phyloP scores from a whole-genome alignment of 208 protist genomes.

The Trypanosoma melophagium region DNA sequence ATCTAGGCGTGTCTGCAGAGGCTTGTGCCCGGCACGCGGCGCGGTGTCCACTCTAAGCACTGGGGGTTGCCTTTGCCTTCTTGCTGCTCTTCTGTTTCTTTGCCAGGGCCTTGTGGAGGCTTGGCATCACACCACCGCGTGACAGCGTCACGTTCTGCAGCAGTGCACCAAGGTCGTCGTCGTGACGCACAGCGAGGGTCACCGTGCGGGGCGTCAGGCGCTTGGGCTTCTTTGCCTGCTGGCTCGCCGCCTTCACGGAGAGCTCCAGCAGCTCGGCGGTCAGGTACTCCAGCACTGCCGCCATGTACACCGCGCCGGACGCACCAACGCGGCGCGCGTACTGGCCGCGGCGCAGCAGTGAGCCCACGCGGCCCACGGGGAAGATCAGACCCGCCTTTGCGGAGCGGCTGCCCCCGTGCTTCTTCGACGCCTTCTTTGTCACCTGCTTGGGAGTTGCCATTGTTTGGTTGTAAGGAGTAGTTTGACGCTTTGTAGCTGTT shows the following conservation, averaged over 20 bases:
- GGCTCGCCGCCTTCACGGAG: conserved; percentile 73
- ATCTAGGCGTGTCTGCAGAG: conserved; percentile 5
- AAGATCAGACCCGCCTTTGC: conserved; percentile 97
- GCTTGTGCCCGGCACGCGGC: conserved; percentile 1
- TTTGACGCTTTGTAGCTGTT: no score
- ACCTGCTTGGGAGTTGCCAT: conserved; percentile 70
- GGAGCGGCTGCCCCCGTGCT: conserved; percentile 85
- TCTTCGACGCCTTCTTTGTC: conserved; percentile 71
- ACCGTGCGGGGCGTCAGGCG: conserved; percentile 73
- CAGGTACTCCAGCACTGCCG: conserved; percentile 99
- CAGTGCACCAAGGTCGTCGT: conserved; percentile 70
- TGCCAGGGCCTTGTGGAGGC: conserved; percentile 71
- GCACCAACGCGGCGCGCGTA: conserved; percentile 97
- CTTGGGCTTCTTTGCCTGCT: conserved; percentile 66
- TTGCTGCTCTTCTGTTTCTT: conserved; percentile 82
- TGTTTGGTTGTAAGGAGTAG: not conserved
- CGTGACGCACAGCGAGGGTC: conserved; percentile 78
- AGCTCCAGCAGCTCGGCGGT: conserved; percentile 85
- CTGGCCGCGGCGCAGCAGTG: conserved; percentile 93
- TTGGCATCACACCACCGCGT: conserved; percentile 79
- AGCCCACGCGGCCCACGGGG: conserved; percentile 98
- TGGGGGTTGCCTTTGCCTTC: conserved; percentile 53
- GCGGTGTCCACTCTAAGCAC: conserved; percentile 31
- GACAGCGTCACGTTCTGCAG: conserved; percentile 77
- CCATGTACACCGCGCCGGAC: conserved; percentile 98